phyloP scores from a whole-genome alignment of 352 stramenopile genomes.

The Phytopythium chamaehyphon region DNA sequence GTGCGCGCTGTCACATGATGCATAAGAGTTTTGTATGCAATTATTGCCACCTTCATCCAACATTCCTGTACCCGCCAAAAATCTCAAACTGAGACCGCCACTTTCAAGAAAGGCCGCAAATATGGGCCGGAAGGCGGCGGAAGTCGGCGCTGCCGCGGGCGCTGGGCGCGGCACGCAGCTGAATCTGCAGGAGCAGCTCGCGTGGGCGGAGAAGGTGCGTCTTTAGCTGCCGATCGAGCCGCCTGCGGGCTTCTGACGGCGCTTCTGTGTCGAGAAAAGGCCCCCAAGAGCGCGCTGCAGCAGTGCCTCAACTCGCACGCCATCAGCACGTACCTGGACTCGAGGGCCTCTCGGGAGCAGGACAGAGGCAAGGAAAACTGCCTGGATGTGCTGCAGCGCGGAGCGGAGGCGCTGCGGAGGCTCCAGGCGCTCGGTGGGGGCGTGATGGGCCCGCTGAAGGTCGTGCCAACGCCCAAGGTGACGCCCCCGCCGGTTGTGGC shows the following conservation, averaged over 20 bases:
- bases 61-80: no score
- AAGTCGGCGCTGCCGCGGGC: not conserved
- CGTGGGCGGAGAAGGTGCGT: conserved; percentile 50
- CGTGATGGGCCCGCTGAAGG: conserved; percentile 26
- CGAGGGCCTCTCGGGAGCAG: conserved; percentile 16
- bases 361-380: conserved; percentile 36
- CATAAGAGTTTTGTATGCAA: no score
- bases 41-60: conserved; percentile 1
- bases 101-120: not conserved
- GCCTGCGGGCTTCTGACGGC: not conserved
- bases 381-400: conserved; percentile 38
- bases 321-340: conserved; percentile 70
- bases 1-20: no score
- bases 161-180: conserved; percentile 17
- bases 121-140: conserved; percentile 2
- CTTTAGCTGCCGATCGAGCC: no score
- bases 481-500: conserved; percentile 6
- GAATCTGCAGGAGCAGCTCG: conserved; percentile 62
- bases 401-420: conserved; percentile 29
- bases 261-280: conserved; percentile 8
- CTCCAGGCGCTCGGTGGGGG: conserved; percentile 27
- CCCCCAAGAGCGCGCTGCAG: conserved; percentile 43
- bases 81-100: no score
- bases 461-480: conserved; percentile 37
- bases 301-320: conserved; percentile 79